phyloP scores from a whole-genome alignment of 139 green algal species.

The Auxenochlorella pyrenoidosa region DNA sequence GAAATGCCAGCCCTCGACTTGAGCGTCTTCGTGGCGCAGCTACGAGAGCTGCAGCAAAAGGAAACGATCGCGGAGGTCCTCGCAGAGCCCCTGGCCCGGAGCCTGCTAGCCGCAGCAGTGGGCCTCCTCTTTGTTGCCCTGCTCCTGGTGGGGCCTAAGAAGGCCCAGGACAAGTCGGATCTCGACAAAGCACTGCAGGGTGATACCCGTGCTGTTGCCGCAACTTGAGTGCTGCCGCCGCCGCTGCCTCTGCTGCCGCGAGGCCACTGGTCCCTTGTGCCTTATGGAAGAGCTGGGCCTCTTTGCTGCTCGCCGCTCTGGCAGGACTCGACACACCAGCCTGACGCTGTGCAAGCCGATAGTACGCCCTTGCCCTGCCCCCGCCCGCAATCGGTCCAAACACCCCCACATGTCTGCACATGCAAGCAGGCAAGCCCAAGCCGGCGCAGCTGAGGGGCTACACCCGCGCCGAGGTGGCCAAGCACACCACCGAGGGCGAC shows the following conservation, averaged over 20 bases:
- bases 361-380: too few species aligned
- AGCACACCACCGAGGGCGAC: slow-evolving; percentile 75
- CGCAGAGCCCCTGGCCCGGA: not conserved
- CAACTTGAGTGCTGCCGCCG: not conserved
- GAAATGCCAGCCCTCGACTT: not conserved
- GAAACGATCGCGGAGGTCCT: not conserved
- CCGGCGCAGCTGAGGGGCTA: slow-evolving; percentile 38
- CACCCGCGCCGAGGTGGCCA: slow-evolving; percentile 75
- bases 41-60: not conserved
- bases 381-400: too few species aligned
- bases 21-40: not conserved
- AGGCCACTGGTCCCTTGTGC: too few species aligned
- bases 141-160: not conserved
- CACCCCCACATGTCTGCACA: not conserved
- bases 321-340: too few species aligned
- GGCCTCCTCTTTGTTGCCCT: slow-evolving; percentile 3
- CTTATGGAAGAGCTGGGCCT: too few species aligned
- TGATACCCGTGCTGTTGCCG: not conserved
- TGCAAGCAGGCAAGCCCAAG: slow-evolving; percentile 17
- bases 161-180: not conserved
- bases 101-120: not conserved
- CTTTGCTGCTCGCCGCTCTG: not conserved
- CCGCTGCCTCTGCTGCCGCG: too few species aligned
- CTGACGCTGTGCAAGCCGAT: too few species aligned
- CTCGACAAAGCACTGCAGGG: not conserved